phyloP scores from a whole-genome alignment of 257 asterid species.

The Linderniella brevidens region DNA sequence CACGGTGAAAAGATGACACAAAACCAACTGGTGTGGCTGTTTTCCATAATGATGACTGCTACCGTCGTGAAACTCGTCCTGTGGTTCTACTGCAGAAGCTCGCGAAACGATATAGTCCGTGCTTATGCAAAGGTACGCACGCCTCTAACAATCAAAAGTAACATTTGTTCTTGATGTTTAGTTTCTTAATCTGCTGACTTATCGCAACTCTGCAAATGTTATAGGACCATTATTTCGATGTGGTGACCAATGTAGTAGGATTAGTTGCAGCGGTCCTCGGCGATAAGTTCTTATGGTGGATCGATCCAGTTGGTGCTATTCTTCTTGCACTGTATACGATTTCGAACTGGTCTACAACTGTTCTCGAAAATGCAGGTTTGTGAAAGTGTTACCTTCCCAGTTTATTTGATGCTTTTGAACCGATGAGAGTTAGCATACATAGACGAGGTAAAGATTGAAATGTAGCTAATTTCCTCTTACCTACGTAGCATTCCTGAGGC shows the following conservation, averaged over 20 bases:
- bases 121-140: slow-evolving; percentile 72
- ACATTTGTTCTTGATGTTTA: not conserved
- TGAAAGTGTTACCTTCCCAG: not conserved
- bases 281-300: slow-evolving; percentile 73
- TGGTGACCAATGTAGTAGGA: slow-evolving; percentile 79
- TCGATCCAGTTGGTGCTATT: slow-evolving; percentile 80
- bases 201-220: not conserved
- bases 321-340: slow-evolving; percentile 78
- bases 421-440: not conserved
- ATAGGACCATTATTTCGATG: slow-evolving; percentile 93
- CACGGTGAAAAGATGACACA: slow-evolving; percentile 42
- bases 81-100: slow-evolving; percentile 86
- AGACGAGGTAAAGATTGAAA: not conserved
- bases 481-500: too few species aligned
- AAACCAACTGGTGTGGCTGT: slow-evolving; percentile 58
- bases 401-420: not conserved
- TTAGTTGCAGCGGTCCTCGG: slow-evolving; percentile 76
- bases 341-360: slow-evolving; percentile 71
- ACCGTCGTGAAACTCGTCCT: slow-evolving; percentile 58
- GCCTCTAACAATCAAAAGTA: not conserved
- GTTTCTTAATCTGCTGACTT: not conserved
- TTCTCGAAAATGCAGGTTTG: slow-evolving; percentile 79
- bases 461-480: not conserved
- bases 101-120: slow-evolving; percentile 64
- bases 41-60: slow-evolving; percentile 63